Base-by-base conservation (phyloP, 2,329 filamentous ascomycete genomes). In the Geosmithia flava region DNA sequence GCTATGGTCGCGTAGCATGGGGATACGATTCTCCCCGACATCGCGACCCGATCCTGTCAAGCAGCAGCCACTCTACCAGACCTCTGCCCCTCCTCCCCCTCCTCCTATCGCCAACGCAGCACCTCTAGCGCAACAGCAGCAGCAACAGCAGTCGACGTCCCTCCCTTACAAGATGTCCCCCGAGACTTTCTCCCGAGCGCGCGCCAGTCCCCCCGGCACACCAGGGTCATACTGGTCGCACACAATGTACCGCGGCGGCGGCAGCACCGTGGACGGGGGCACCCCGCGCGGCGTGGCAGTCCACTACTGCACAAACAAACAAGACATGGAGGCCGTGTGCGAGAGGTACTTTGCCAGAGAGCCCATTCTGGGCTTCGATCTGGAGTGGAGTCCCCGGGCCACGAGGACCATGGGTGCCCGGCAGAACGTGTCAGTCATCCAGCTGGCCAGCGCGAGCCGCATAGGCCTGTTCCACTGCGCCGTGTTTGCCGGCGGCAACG, bases 381-480 rank as follows among this genome's bases (percentile, higher is more conserved):
- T 96, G 52, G 91, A 96, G 67, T 96, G 91, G 90, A 72, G 79
- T 47, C 53, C 69, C 1, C 68, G 74, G 6, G 71, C 78, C 0
- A 67, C 59, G 6, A 69, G 61, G 19, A 56, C 53, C 7, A 61
- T 71, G 2, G 69, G 72, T 3, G 65, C 81, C 3, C 83, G 85
- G 53, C 70, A 75, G 47, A 87, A 89, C 51, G 77, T 94, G 7
- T 90, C 86, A 0, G 65, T 96, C 39, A 83, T 96, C 42, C 91
- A 96, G 62, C 63, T 96, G 20, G 87, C 90, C 1, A 85, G 80
- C 51, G 77, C 85, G 42, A 78, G 83, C 52, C 83, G 80, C 15
- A 83, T 96, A 45, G 87, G 75, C 0, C 73, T 96, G 1, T 90
- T 95, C 54, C 91, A 96, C 54, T 64, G 95, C 47, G 84, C 87